phyloP scores from a whole-genome alignment of 495 filamentous ascomycete genomes.

The Talaromyces wortmannii region DNA sequence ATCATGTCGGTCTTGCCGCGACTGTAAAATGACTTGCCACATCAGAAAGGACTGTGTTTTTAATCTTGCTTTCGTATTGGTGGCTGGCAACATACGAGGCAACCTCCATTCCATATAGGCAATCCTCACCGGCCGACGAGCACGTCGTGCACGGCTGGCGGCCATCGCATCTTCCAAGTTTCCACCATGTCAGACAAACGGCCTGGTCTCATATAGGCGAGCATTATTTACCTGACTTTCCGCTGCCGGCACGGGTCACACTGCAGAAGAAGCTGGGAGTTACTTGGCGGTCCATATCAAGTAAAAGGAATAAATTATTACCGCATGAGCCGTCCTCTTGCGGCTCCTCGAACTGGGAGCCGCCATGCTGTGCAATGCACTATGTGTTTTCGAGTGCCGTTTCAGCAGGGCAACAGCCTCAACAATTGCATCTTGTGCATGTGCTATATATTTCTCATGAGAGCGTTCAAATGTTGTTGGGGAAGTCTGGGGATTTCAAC shows the following conservation, averaged over 20 bases:
- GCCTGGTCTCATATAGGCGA: no score
- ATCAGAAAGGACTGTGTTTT: neutral
- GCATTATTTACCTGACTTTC: neutral
- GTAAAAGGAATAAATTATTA: neutral
- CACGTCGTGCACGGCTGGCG: conserved; percentile 11
- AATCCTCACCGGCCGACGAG: neutral
- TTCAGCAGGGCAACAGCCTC: no score
- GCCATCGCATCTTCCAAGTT: conserved; percentile 8
- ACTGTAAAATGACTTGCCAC: neutral
- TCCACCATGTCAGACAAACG: neutral
- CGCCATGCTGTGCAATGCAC: no score
- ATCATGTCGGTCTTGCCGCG: conserved; percentile 12
- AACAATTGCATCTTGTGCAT: no score
- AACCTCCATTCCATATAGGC: conserved; percentile 9
- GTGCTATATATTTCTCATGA: no score
- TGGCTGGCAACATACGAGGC: conserved; percentile 2
- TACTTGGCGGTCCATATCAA: neutral
- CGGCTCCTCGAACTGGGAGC: neutral
- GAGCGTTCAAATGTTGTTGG: no score
- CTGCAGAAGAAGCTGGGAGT: neutral
- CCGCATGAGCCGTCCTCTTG: neutral
- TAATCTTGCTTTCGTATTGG: neutral
- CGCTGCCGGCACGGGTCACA: conserved; percentile 1
- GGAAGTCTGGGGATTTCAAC: no score
- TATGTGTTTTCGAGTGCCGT: no score